Conservation (phyloP, 352 stramenopile genomes). For the Pilasporangium apinafurcum region DNA sequence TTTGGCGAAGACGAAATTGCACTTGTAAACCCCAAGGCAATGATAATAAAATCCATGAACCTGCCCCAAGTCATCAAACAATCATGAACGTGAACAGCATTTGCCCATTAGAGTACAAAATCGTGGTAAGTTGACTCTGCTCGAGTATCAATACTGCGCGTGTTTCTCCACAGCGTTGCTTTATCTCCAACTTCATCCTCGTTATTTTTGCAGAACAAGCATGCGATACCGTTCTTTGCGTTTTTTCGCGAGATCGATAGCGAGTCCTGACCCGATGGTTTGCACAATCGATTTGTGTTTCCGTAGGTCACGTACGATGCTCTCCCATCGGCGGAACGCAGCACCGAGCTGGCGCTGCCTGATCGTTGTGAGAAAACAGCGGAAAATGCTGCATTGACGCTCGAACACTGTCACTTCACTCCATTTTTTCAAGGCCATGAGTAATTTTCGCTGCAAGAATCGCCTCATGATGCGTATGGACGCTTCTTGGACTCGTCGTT, state of each 20-base stretch:
- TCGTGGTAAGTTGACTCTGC: no score
- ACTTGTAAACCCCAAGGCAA: no score
- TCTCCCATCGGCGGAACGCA: constrained; percentile 57
- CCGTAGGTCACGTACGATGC: constrained; percentile 26
- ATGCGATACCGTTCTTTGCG: constrained; percentile 59
- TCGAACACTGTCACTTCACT: constrained; percentile 29
- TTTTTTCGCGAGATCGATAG: constrained; percentile 56
- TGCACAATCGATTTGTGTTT: constrained; percentile 23
- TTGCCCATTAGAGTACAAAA: no score
- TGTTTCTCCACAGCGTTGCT: no score
- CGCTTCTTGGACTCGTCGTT: constrained; percentile 41
- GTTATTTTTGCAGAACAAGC: constrained; percentile 61
- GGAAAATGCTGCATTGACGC: constrained; percentile 32
- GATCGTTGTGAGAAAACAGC: constrained; percentile 38
- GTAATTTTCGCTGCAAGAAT: constrained; percentile 29
- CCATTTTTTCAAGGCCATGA: constrained; percentile 43
- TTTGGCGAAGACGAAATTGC: no score
- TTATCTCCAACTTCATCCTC: no score
- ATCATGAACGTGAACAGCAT: no score
- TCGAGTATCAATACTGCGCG: no score
- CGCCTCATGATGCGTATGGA: constrained; percentile 34
- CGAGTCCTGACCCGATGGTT: constrained; percentile 35
- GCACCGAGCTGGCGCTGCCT: constrained; percentile 37
- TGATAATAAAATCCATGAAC: neutral
- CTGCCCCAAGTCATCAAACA: no score